Evolutionary conservation across 192 early-diverging fungal species (phyloP), one percentile per base, ranked within the genome.

Genomic region (Spizellomyces punctatus): DNA sequence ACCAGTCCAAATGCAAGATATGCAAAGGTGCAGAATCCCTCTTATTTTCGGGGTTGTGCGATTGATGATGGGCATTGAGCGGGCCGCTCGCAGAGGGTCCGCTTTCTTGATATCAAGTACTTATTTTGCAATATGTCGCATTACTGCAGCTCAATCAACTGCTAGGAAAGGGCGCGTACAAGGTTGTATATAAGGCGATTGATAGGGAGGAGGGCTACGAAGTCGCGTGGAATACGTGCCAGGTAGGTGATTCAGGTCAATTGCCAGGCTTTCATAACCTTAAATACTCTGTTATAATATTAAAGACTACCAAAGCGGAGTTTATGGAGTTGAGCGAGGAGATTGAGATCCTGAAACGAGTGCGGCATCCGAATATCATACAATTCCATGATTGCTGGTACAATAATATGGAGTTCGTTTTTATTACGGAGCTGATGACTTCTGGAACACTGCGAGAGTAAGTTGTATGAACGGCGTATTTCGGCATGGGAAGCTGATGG

Each of bases 341-440:
- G 75, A 91, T 93, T 56, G 88, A 92, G 69, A 90, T 93, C 58
- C 76, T 93, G 55, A 91, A 92, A 70, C 78, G 87, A 47, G 90
- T 93, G 19, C 83, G 91, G 36, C 92, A 93, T 77, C 88, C 89
- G 46, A 93, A 93, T 64, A 93, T 93, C 76, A 93, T 93, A 64
- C 88, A 89, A 62, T 92, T 93, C 57, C 85, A 90, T 75, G 86
- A 91, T 72, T 86, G 83, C 69, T 93, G 90, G 90, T 89, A 86
- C 74, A 86, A 85, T 73, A 88, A 91, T 71, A 76, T 84, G 6
- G 91, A 92, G 69, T 89, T 92, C 73, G 82, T 92, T 43, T 93
- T 93, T 77, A 90, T 93, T 58, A 92, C 92, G 8, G 92, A 93
- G 76, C 78, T 93, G 16, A 93, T 93, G 92, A 92, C 92, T 1